Evolutionary conservation across 371 early-diverging fungal genomes (phyloP).

Genomic region (Mucor piriformis): DNA sequence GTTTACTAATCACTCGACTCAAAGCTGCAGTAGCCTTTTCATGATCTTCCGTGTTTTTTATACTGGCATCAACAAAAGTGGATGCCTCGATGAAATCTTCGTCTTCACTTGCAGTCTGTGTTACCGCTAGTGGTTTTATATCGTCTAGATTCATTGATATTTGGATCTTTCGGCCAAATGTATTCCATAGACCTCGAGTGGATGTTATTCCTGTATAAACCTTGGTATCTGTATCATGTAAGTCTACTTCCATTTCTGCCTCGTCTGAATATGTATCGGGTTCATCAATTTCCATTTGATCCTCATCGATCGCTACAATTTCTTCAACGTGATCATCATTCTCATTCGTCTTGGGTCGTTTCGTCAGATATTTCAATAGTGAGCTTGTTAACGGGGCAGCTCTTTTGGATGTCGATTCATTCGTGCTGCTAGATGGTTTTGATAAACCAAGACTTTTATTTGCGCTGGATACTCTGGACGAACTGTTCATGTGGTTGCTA

Average conservation of each 20-base stretch:
- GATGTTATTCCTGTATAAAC: constrained; percentile 1
- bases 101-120: background rate
- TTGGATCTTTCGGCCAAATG: constrained; percentile 1
- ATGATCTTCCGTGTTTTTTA: constrained; percentile 47
- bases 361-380: constrained; percentile 6
- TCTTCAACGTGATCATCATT: background rate
- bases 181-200: constrained; percentile 4
- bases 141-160: background rate
- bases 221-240: background rate
- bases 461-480: background rate
- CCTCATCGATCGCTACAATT: background rate
- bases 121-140: background rate
- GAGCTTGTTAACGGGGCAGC: background rate
- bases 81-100: constrained; percentile 18
- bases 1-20: constrained; percentile 70
- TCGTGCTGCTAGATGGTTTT: background rate
- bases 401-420: background rate
- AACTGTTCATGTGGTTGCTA: background rate
- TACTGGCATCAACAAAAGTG: constrained; percentile 32
- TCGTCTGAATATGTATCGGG: background rate
- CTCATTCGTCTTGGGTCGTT: constrained; percentile 1
- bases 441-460: background rate
- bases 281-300: background rate
- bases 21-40: constrained; percentile 58
- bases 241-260: background rate